A percentile compares a stretch with the other conserved stretches of the same genome.
Conservation (phyloP, 1,284 basidiomycete genomes). For the Puccinia brachypodii region DNA sequence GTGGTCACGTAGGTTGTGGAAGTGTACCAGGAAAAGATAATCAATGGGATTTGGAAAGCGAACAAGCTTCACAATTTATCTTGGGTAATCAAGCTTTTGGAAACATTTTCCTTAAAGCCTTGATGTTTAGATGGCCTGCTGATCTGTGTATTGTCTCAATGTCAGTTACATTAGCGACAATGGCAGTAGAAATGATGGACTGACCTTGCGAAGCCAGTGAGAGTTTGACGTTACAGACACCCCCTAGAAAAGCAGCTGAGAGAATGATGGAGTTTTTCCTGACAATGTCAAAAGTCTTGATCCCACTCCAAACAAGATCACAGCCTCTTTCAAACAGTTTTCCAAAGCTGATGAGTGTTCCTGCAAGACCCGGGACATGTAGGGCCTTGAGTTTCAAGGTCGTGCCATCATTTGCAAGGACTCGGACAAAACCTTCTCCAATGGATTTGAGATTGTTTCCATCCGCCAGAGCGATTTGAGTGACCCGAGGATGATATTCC, state of each 20-base stretch:
- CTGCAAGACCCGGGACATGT: background rate
- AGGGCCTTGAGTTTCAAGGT: background rate
- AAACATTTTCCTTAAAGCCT: background rate
- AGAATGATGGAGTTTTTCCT: background rate
- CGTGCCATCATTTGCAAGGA: background rate
- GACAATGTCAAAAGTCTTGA: background rate
- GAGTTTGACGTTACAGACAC: background rate
- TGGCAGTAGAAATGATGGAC: background rate
- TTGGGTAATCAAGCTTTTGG: background rate
- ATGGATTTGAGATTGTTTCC: background rate
- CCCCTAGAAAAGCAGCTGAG: background rate
- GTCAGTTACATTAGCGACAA: background rate
- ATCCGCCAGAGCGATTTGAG: no score
- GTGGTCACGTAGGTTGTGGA: background rate
- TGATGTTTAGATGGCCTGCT: constrained; percentile 1
- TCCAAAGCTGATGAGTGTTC: background rate
- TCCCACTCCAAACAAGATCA: background rate
- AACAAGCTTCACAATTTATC: constrained; percentile 20
- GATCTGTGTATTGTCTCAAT: background rate
- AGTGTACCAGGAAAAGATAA: constrained; percentile 1
- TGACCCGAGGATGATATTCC: no score
- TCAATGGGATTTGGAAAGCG: constrained; percentile 6
- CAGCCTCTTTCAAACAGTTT: background rate
- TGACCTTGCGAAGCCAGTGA: background rate
- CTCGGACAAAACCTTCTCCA: background rate